Conservation (phyloP, 176 grass and related monocot genomes). For the Triticum turgidum region DNA sequence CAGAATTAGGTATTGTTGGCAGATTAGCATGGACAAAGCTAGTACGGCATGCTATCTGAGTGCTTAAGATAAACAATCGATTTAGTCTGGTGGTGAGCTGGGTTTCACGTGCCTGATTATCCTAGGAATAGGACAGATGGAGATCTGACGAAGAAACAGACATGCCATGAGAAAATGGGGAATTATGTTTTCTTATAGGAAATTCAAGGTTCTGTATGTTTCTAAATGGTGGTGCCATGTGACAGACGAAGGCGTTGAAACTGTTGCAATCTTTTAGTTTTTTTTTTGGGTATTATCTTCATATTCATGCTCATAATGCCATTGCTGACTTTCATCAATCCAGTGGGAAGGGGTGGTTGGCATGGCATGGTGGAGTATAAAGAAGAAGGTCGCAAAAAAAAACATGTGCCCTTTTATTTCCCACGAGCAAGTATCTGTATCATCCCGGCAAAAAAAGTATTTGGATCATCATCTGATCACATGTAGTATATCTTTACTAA, state of each 20-base stretch:
- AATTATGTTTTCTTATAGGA: not conserved
- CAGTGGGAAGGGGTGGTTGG: not conserved
- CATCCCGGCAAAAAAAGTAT: too few relatives aligned
- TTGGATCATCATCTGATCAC: too few relatives aligned
- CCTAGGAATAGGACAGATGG: not conserved
- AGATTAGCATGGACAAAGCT: slow-evolving; percentile 27
- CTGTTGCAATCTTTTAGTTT: not conserved
- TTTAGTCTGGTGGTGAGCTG: slow-evolving; percentile 51
- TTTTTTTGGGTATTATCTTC: not conserved
- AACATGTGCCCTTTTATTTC: too few relatives aligned
- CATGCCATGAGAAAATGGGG: not conserved
- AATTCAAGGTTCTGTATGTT: not conserved
- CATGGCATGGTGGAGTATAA: too few relatives aligned
- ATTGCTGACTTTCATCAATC: not conserved
- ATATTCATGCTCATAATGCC: not conserved
- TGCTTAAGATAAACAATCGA: slow-evolving; percentile 7
- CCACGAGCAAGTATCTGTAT: too few relatives aligned
- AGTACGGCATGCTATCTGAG: slow-evolving; percentile 19
- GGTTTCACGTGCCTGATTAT: slow-evolving; percentile 13
- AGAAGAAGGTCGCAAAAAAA: too few relatives aligned
- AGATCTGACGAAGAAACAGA: not conserved
- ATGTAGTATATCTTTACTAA: too few relatives aligned
- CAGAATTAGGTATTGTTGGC: slow-evolving; percentile 40
- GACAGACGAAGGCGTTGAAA: not conserved
- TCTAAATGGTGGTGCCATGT: not conserved